Conservation (phyloP, 495 filamentous ascomycete genomes). For the Echria macrotheca region DNA sequence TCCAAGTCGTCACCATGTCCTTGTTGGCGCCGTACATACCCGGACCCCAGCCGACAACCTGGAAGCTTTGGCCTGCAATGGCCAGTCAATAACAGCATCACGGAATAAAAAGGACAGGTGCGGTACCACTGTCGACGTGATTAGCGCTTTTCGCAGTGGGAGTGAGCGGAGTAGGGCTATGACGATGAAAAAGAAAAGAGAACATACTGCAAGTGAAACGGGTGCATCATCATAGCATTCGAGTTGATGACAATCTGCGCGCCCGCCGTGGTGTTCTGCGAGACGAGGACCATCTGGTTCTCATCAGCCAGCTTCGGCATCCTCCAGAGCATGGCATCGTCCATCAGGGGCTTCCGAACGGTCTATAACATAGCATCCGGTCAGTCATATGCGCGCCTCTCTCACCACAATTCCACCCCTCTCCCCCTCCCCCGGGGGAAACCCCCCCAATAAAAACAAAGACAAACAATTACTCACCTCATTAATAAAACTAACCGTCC, state of each 20-base stretch:
- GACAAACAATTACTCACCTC: conserved; percentile 1
- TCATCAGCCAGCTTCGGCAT: not conserved
- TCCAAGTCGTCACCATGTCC: conserved; percentile 6
- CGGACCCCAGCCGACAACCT: conserved; percentile 2
- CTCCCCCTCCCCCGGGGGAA: too few relatives aligned
- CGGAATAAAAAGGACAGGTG: too few relatives aligned
- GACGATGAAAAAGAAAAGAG: too few relatives aligned
- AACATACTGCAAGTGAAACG: conserved; percentile 5
- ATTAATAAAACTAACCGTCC: conserved; percentile 1
- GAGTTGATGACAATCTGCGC: conserved; percentile 3
- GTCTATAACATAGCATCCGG: not conserved
- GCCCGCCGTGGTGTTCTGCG: not conserved
- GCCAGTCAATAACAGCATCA: not conserved
- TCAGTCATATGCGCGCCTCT: too few relatives aligned
- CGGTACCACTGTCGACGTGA: too few relatives aligned
- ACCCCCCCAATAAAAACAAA: too few relatives aligned
- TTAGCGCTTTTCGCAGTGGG: too few relatives aligned
- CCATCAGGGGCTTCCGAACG: not conserved
- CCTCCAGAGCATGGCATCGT: conserved; percentile 4
- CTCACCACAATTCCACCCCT: too few relatives aligned
- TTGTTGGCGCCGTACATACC: conserved; percentile 6
- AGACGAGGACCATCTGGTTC: conserved; percentile 1
- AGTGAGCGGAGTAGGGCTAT: too few relatives aligned
- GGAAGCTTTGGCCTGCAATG: not conserved
- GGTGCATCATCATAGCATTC: conserved; percentile 9